Conservation (phyloP, 2,329 filamentous ascomycete genomes). For the Aspergillus eucalypticola region DNA sequence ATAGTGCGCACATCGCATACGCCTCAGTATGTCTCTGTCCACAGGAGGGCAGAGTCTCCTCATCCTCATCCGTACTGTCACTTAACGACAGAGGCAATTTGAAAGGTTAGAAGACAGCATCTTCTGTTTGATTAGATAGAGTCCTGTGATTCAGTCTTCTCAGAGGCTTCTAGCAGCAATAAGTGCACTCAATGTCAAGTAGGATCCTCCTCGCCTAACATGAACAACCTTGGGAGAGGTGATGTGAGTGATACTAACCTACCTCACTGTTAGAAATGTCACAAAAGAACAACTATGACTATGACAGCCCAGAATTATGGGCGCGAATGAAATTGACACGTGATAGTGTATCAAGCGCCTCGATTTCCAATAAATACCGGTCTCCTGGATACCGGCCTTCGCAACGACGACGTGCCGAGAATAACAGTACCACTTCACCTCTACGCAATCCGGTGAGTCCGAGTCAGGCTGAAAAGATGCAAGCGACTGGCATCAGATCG, state of each 20-base stretch:
- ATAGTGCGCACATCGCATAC: not conserved
- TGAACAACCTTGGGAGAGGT: not conserved
- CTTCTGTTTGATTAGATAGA: not conserved
- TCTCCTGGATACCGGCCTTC: not conserved
- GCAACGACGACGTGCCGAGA: too few relatives aligned
- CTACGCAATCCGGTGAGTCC: too few relatives aligned
- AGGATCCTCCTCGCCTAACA: not conserved
- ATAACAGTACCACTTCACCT: not conserved
- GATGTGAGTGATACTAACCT: not conserved
- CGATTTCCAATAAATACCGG: not conserved
- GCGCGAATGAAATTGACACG: slow-evolving; percentile 4
- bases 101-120: not conserved
- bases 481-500: too few relatives aligned
- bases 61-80: not conserved
- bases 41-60: not conserved
- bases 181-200: not conserved
- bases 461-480: too few relatives aligned
- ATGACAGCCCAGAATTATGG: not conserved
- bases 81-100: not conserved
- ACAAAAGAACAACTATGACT: not conserved
- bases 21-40: not conserved
- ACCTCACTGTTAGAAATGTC: not conserved
- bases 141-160: not conserved
- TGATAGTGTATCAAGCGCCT: slow-evolving; percentile 4
- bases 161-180: not conserved